Evolutionary conservation across 176 grass and related monocot species (phyloP), one percentile per base, ranked within the genome.

Genomic region (Tillandsia leiboldiana): DNA sequence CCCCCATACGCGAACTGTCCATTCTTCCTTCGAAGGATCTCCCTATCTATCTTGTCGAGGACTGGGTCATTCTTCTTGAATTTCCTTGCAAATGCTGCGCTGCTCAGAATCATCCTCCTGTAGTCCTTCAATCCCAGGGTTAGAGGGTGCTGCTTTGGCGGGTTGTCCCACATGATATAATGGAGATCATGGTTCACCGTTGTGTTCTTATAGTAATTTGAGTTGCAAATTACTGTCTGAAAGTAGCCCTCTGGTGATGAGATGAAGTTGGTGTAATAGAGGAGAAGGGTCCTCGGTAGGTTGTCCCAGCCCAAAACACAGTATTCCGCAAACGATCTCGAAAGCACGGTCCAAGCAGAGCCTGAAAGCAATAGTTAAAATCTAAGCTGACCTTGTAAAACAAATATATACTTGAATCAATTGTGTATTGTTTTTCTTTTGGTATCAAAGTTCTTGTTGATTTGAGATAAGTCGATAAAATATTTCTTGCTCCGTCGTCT

Each of bases 231-330:
- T 75, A 90, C 51, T 14, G 95, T 99, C 80, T 99, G 95, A 84
- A 99, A 99, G 78, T 99, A 99, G 76, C 91, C 91, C 77, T 99
- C 95, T 8, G 95, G 95, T 49, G 95, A 87, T 8, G 95, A 99
- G 66, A 99, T 65, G 72, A 99, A 79, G 75, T 99, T 94, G 63
- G 90, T 78, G 73, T 94, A 83, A 84, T 99, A 99, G 12, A 99
- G 89, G 2, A 99, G 90, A 11, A 94, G 90, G 10, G 82, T 90
- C 29, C 95, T 84, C 9, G 95, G 90, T 9, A 99, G 80, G 82
- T 94, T 99, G 82, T 99, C 84, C 82, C 84, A 99, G 6, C 95
- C 90, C 33, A 99, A 0, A 9, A 83, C 83, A 73, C 78, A 77
- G 84, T 99, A 88, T 81, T 99, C 84, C 1, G 87, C 84, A 48